Base-by-base conservation (phyloP, 2,329 filamentous ascomycete species). In the Teratosphaeria pseudoeucalypti region DNA sequence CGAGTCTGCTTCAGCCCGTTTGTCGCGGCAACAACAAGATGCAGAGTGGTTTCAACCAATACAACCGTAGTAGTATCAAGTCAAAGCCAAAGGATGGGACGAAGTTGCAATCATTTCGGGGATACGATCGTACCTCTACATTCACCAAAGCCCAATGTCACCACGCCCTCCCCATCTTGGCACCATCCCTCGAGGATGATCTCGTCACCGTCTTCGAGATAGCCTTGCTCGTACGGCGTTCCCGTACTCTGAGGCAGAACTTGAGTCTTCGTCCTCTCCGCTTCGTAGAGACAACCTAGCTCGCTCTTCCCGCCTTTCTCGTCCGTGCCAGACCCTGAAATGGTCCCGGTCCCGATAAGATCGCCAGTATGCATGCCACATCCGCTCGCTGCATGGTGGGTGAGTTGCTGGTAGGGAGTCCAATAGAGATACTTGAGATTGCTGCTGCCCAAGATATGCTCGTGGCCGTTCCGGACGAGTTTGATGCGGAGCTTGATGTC, bases 381-480 rank as follows among this genome's bases (percentile, higher is more conserved):
- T 2, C 74, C 75, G n/a, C 73, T 73, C 16, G 74, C 70, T 0
- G 75, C 72, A 56, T 78, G 75, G 60, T 78, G 76, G 1, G 75
- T 73, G 12, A 78, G 64, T 66, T 77, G 75, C 57, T 78, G 76
- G 55, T 74, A 70, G n/a, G 76, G 75, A 12, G 76, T 77, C 76
- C 76, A 78, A 57, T 77, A 77, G 66, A 78, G 47, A 65, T 75
- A 65, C 65, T 71, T 66, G 66, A 77, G 54, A 57, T 73, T 71
- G 59, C 65, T 68, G 4, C 62, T 64, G 32, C 67, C 65, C 37
- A 70, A 61, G 12, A 63, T 54, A 43, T 57, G 58, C 23, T 65
- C 61, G 37, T 66, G 58, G 32, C 66, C 67, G 49, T 65, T 54
- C 12, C 67, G 59, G 32, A 70, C 61, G 26, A 71, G 66, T 37